A percentile compares a stretch with the other conserved stretches of the same genome.
Evolutionary conservation across 305 asterid species (phyloP).

Genomic region (Plantago lanceolata): DNA sequence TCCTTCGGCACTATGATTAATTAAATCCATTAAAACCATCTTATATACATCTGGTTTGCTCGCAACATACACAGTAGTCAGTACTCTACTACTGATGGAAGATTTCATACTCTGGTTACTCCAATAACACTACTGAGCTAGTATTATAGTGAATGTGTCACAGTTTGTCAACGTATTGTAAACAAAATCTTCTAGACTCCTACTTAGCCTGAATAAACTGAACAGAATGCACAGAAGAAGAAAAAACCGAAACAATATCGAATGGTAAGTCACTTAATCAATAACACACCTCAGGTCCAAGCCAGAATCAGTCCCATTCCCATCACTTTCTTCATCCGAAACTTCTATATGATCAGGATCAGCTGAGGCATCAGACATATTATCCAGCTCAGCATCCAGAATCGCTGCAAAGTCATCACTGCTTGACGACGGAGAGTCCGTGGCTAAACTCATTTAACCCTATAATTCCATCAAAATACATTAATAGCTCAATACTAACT

Average conservation of each 20-base stretch:
- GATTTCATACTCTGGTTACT: neutral
- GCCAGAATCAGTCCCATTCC: conserved; percentile 17
- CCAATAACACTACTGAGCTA: neutral
- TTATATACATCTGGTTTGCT: neutral
- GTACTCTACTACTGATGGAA: neutral
- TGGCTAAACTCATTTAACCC: conserved; percentile 59
- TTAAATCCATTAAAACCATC: neutral
- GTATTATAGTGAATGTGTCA: neutral
- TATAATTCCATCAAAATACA: conserved; percentile 13
- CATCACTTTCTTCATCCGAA: conserved; percentile 27
- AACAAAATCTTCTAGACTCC: neutral
- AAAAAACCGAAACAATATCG: no score
- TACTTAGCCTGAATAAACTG: no score
- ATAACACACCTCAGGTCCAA: conserved; percentile 28
- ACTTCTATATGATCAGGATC: conserved; percentile 35
- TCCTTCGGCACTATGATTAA: no score
- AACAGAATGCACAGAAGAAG: no score
- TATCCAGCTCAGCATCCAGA: conserved; percentile 63
- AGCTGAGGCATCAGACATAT: conserved; percentile 51
- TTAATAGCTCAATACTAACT: no score
- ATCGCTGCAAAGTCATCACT: conserved; percentile 75
- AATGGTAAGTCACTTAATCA: neutral
- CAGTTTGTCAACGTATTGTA: neutral
- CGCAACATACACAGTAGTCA: neutral
- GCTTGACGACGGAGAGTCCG: conserved; percentile 78